Evolutionary conservation across 345 rosid species (phyloP).

Genomic region (Acer yangbiense): DNA sequence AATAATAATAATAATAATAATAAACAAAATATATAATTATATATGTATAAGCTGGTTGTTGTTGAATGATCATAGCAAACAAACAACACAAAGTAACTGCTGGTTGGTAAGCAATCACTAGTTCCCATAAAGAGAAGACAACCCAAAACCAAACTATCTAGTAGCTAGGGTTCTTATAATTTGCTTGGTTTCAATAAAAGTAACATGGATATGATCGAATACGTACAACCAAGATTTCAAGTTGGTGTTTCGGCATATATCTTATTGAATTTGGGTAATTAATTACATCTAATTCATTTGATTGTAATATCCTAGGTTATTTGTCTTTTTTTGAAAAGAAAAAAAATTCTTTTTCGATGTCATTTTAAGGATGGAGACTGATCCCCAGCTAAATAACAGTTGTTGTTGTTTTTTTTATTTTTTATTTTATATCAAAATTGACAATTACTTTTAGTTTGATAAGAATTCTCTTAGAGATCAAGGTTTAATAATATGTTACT

Average conservation of each 20-base stretch:
- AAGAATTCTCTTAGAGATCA: neutral
- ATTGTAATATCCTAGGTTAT: neutral
- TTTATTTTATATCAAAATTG: neutral
- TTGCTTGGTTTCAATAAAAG: too few relatives aligned
- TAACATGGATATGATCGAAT: too few relatives aligned
- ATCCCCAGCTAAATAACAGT: neutral
- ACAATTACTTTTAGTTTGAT: neutral
- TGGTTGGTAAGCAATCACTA: slow-evolving; percentile 29
- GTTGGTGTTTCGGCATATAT: too few relatives aligned
- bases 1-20: too few relatives aligned
- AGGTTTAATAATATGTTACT: too few relatives aligned
- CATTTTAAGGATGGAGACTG: slow-evolving; percentile 16
- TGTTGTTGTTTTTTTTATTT: too few relatives aligned
- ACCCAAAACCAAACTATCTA: neutral
- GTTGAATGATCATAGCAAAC: slow-evolving; percentile 4
- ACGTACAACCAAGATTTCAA: too few relatives aligned
- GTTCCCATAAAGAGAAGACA: slow-evolving; percentile 17
- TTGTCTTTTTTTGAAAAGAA: neutral
- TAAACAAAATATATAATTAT: too few relatives aligned
- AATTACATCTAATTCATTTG: too few relatives aligned
- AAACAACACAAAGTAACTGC: slow-evolving; percentile 20
- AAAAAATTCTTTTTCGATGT: neutral
- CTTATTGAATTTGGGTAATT: too few relatives aligned
- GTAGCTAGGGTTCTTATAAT: too few relatives aligned
- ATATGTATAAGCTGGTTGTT: too few relatives aligned